Conservation (phyloP, 805 yeast genomes). For the Ogataea pini region DNA sequence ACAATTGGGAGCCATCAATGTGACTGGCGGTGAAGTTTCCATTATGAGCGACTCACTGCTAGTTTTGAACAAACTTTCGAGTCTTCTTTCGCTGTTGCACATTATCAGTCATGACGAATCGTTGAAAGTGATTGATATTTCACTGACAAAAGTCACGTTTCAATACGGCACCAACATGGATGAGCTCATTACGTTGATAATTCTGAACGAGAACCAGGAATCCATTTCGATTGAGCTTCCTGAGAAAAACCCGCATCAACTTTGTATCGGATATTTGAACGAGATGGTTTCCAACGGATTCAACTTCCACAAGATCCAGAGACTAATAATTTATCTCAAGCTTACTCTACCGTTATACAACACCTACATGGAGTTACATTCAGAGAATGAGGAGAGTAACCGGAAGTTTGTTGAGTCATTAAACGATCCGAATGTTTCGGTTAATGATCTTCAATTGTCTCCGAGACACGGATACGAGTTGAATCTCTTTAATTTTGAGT, state of each 20-base stretch:
- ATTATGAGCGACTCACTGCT: slow-evolving; percentile 28
- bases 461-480: slow-evolving; percentile 26
- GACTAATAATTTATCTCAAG: slow-evolving; percentile 31
- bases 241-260: slow-evolving; percentile 32
- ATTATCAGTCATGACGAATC: slow-evolving; percentile 31
- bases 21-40: slow-evolving; percentile 14
- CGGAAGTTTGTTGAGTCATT: slow-evolving; percentile 19
- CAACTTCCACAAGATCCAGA: slow-evolving; percentile 25
- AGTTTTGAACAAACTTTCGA: slow-evolving; percentile 32
- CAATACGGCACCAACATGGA: slow-evolving; percentile 32
- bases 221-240: slow-evolving; percentile 31
- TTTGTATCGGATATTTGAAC: slow-evolving; percentile 29
- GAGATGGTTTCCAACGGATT: slow-evolving; percentile 22
- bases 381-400: slow-evolving; percentile 13
- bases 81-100: slow-evolving; percentile 32
- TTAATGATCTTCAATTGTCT: slow-evolving; percentile 17
- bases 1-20: background rate
- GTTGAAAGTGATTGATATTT: slow-evolving; percentile 30
- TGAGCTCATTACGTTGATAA: slow-evolving; percentile 31
- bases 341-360: slow-evolving; percentile 34
- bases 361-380: slow-evolving; percentile 15
- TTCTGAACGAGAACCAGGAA: slow-evolving; percentile 25
- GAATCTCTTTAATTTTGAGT: slow-evolving; percentile 25
- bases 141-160: slow-evolving; percentile 31
- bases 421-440: slow-evolving; percentile 13